These are phyloP conservation scores for Cymbidium sinense DNA, from an alignment of 106 monocot species.

Conservation along the genomic window DNA sequence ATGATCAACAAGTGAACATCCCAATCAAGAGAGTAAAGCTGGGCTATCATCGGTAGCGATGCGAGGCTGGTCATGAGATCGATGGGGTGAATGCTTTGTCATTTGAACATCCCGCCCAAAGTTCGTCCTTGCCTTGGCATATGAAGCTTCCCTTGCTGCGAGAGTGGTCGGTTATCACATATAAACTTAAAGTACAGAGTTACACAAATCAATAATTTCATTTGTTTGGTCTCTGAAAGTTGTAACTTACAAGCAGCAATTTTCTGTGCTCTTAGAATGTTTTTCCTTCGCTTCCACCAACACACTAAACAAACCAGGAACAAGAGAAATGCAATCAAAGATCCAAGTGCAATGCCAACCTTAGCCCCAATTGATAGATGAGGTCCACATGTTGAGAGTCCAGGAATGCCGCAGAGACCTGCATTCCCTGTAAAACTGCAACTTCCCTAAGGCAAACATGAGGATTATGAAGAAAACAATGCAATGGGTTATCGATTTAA, in stretches of 20 bases:
- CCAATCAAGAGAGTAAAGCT: slow-evolving; percentile 29
- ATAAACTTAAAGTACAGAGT: not conserved
- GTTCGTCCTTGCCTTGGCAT: slow-evolving; percentile 78
- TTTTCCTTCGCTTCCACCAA: slow-evolving; percentile 95
- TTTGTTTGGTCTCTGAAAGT: not conserved
- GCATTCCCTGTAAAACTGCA: slow-evolving; percentile 85
- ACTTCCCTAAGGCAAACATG: slow-evolving; percentile 12
- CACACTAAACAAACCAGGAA: slow-evolving; percentile 38
- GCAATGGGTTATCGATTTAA: not conserved
- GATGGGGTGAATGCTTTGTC: slow-evolving; percentile 53
- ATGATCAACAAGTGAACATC: not conserved
- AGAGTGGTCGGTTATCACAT: not conserved
- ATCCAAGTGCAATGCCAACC: slow-evolving; percentile 72
- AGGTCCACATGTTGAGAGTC: slow-evolving; percentile 67
- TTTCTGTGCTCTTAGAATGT: slow-evolving; percentile 71
- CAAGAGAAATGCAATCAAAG: slow-evolving; percentile 42
- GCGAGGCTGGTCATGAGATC: slow-evolving; percentile 42
- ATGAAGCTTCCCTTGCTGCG: slow-evolving; percentile 92
- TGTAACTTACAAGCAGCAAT: slow-evolving; percentile 53
- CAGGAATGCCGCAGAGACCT: slow-evolving; percentile 92
- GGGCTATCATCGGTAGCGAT: slow-evolving; percentile 32
- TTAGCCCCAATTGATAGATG: slow-evolving; percentile 64
- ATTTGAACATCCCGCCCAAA: slow-evolving; percentile 66
- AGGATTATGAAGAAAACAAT: not conserved
- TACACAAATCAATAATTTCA: not conserved